These are phyloP conservation scores for Cotoneaster glaucophyllus DNA, from an alignment of 306 rosid species.

Conservation along the genomic window DNA sequence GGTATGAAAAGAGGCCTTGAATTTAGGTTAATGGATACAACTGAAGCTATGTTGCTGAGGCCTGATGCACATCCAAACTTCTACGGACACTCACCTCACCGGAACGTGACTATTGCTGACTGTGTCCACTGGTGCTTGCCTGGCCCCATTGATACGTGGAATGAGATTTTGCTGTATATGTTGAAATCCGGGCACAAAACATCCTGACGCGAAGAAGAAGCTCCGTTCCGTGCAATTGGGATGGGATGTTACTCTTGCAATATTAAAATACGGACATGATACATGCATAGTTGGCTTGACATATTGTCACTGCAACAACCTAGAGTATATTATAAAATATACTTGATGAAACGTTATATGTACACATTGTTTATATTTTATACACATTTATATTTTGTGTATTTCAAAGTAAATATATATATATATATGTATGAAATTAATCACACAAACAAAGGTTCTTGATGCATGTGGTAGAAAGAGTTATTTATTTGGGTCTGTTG, in stretches of 20 bases:
- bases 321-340: neutral
- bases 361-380: neutral
- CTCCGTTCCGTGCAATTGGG: neutral
- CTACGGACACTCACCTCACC: slow-evolving; percentile 38
- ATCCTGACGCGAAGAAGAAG: slow-evolving; percentile 1
- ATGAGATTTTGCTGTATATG: slow-evolving; percentile 60
- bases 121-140: slow-evolving; percentile 96
- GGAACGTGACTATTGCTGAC: slow-evolving; percentile 43
- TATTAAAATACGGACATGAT: too few relatives aligned
- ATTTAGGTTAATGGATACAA: slow-evolving; percentile 51
- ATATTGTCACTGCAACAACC: neutral
- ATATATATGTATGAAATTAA: neutral
- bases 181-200: slow-evolving; percentile 26
- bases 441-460: neutral
- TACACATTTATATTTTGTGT: neutral
- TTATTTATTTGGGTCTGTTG: too few relatives aligned
- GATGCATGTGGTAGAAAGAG: neutral
- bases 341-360: neutral
- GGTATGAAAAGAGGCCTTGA: slow-evolving; percentile 41
- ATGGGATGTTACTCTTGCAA: neutral
- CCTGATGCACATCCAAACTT: slow-evolving; percentile 93
- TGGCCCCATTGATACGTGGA: slow-evolving; percentile 87
- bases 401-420: neutral
- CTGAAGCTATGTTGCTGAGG: slow-evolving; percentile 66
- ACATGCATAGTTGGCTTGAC: neutral